phyloP scores from a whole-genome alignment of 108 stramenopile genomes.

The Fragilariopsis cylindrus region DNA sequence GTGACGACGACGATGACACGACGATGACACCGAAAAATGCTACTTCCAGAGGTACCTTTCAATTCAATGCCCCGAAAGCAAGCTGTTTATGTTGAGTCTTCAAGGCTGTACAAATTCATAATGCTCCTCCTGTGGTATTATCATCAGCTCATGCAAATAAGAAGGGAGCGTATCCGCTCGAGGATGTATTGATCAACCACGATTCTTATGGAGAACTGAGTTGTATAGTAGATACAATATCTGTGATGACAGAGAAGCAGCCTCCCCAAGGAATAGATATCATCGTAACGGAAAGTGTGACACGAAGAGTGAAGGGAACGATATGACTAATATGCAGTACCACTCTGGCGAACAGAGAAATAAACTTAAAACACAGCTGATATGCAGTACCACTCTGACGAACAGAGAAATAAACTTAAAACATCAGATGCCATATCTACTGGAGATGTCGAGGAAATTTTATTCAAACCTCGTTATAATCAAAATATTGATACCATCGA shows the following conservation, averaged over 20 bases:
- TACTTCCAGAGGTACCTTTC: neutral
- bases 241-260: neutral
- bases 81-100: neutral
- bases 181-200: neutral
- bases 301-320: too few species aligned
- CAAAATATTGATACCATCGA: neutral
- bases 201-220: neutral
- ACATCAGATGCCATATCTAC: neutral
- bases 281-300: too few species aligned
- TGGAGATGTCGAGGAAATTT: neutral
- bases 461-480: neutral
- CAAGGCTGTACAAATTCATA: neutral
- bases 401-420: neutral
- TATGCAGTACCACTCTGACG: too few species aligned
- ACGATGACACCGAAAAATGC: neutral
- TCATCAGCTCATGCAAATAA: neutral
- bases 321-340: too few species aligned
- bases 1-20: neutral
- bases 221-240: conserved; percentile 2
- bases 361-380: too few species aligned
- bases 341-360: too few species aligned
- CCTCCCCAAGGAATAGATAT: too few species aligned
- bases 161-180: neutral
- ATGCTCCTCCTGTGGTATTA: neutral
- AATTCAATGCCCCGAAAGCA: neutral